Evolutionary conservation across 371 early-diverging fungal species (phyloP), one percentile per base, ranked within the genome.

Genomic region (Mucor velutinosus): DNA sequence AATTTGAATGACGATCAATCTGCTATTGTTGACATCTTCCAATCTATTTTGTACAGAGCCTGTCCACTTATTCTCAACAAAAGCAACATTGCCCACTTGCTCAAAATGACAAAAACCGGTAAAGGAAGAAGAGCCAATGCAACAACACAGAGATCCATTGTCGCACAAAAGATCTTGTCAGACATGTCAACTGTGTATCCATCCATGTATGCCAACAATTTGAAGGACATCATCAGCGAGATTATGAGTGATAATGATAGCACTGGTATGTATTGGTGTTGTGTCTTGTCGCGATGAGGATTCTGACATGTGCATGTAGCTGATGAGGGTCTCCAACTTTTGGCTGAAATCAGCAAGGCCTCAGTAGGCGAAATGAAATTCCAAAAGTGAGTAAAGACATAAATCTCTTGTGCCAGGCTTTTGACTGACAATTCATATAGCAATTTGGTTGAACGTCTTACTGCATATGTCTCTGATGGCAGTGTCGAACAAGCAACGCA

Each of bases 1-100:
- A 78, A 85, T 1, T 72, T 96, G 4, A 89, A 93, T 27, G 81
- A 84, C 33, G 62, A 84, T 23, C 79, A 88, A 4, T 83, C 90
- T 7, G 83, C 76, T 7, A 65, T 86, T 14, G 67, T 83, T 12
- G 95, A 95, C 27, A 83, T 91, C 0, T 92, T 95, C 29, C 80
- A 86, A 4, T 74, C 91, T 10, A 73, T 95, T 8, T 74, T 95
- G 33, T 86, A 66, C 82, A 81, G 61, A 70, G 89, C 58, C 71
- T 93, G 27, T 78, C 92, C 58, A 58, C 69, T 64, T 64, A 92
- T 71, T n/a, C 32, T 75, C 35, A 76, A 76, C 71, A 80, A 84
- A 74, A 63, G 65, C 14, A 58, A 39, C 51, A 64, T 74, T 67
- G 67, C 79, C 3, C 63, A 69, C 59, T 53, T 82, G 15, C 60